phyloP scores from a whole-genome alignment of 179 eudicot species.

The Patellifolia procumbens region DNA sequence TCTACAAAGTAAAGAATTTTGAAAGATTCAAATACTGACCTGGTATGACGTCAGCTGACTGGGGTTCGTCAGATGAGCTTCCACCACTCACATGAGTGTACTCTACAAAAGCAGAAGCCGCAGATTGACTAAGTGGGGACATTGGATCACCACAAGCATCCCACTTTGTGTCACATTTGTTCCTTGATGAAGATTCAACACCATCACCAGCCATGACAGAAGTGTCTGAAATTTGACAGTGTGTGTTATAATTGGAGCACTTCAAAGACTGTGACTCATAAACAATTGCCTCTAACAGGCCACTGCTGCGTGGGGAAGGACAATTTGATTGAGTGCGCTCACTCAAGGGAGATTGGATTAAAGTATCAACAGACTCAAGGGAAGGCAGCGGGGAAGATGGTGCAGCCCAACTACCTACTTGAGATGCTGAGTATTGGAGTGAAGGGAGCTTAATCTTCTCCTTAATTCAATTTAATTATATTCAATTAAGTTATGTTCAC shows the following conservation, averaged over 20 bases:
- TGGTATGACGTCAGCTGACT: constrained; percentile 42
- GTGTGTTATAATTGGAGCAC: constrained; percentile 36
- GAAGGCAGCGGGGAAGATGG: constrained; percentile 55
- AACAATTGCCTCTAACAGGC: constrained; percentile 70
- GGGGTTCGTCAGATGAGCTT: constrained; percentile 59
- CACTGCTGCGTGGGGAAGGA: constrained; percentile 65
- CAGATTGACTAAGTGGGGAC: constrained; percentile 71
- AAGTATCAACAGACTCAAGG: constrained; percentile 59
- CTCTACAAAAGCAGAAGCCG: constrained; percentile 57
- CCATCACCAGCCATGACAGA: constrained; percentile 36
- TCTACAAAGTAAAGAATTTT: not conserved
- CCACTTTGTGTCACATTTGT: constrained; percentile 46
- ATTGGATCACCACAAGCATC: constrained; percentile 53
- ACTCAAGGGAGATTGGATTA: constrained; percentile 56
- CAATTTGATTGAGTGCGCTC: constrained; percentile 57
- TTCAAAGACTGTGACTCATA: constrained; percentile 52
- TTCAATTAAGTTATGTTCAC: too few species aligned
- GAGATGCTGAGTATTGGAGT: constrained; percentile 71
- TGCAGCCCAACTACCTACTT: constrained; percentile 48
- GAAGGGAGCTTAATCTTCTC: constrained; percentile 97
- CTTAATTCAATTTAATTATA: too few species aligned
- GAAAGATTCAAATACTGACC: constrained; percentile 36
- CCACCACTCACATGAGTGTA: constrained; percentile 53
- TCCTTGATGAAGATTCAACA: constrained; percentile 40
- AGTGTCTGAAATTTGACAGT: constrained; percentile 33